Percentiles rank a stretch among this genome's conserved stretches.
Conservation (phyloP, 192 early-diverging fungal genomes). For the Kappamyces sp. region DNA sequence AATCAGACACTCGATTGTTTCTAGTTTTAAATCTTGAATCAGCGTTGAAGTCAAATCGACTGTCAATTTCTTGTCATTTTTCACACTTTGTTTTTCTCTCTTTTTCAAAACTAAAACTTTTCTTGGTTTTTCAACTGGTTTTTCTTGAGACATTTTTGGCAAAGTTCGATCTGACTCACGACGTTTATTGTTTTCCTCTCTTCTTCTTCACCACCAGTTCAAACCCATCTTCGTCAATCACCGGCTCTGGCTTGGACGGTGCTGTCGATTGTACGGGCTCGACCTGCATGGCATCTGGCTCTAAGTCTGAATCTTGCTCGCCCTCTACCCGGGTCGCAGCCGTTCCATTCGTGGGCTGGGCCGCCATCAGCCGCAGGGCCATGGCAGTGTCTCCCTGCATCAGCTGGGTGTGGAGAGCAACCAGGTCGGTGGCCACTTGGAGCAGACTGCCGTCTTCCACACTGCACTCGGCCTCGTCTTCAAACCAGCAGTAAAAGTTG, state of each 20-base stretch:
- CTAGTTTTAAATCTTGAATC: background rate
- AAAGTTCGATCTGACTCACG: constrained; percentile 7
- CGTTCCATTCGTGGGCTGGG: constrained; percentile 5
- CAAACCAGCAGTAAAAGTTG: constrained; percentile 43
- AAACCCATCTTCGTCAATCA: constrained; percentile 50
- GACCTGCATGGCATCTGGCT: too few relatives aligned
- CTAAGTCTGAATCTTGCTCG: constrained; percentile 16
- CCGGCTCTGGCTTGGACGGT: constrained; percentile 27
- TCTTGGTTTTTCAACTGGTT: background rate
- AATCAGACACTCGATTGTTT: constrained; percentile 80
- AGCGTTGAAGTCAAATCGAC: background rate
- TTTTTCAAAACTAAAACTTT: constrained; percentile 5
- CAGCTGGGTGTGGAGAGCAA: constrained; percentile 10
- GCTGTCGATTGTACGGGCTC: background rate
- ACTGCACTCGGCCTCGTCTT: constrained; percentile 25
- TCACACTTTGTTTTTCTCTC: background rate
- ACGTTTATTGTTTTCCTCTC: background rate
- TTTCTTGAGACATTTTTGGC: background rate
- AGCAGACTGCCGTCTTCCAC: constrained; percentile 21
- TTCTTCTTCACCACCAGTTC: constrained; percentile 34
- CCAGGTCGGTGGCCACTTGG: constrained; percentile 16
- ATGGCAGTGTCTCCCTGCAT: constrained; percentile 2
- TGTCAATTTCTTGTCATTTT: background rate
- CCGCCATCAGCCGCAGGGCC: background rate
- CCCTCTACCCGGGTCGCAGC: background rate